Conservation (phyloP, 2,329 filamentous ascomycete genomes). For the Bipolaris victoriae region DNA sequence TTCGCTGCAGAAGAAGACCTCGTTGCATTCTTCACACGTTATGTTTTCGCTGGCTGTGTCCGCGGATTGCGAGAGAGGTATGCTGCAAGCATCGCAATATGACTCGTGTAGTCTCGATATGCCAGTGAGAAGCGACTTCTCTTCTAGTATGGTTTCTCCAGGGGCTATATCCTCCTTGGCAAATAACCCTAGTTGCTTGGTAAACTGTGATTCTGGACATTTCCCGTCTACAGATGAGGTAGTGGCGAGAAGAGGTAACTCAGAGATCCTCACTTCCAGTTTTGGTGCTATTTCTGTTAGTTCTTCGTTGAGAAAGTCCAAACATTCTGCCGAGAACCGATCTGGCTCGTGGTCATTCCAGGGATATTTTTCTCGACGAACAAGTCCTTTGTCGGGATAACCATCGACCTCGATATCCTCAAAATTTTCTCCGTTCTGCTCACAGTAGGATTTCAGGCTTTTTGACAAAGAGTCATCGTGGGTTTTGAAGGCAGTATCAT, state of each 20-base stretch:
- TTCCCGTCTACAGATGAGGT: constrained; percentile 39
- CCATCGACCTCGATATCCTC: constrained; percentile 59
- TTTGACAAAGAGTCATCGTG: constrained; percentile 59
- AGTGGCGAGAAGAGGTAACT: constrained; percentile 69
- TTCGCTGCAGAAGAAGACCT: constrained; percentile 66
- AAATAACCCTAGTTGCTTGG: constrained; percentile 86
- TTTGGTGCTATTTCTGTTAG: constrained; percentile 76
- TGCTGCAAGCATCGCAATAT: constrained; percentile 88
- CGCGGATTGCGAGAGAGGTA: constrained; percentile 62
- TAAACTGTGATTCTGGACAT: constrained; percentile 61
- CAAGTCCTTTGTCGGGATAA: constrained; percentile 72
- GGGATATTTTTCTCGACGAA: constrained; percentile 68
- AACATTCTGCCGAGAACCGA: constrained; percentile 59
- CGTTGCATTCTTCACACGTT: constrained; percentile 62
- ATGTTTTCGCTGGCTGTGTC: constrained; percentile 39
- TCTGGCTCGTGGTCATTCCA: constrained; percentile 69
- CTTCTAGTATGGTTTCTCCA: constrained; percentile 76
- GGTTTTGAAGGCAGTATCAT: constrained; percentile 62
- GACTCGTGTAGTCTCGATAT: constrained; percentile 87
- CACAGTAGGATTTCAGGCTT: constrained; percentile 32
- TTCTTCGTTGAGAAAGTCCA: constrained; percentile 73
- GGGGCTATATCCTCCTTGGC: constrained; percentile 80
- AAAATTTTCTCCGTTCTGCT: constrained; percentile 26
- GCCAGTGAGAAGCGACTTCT: constrained; percentile 85
- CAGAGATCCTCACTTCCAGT: constrained; percentile 77